A percentile compares a stretch with the other conserved stretches of the same genome.
Conservation (phyloP, 495 filamentous ascomycete species). For the Tuber magnatum region DNA sequence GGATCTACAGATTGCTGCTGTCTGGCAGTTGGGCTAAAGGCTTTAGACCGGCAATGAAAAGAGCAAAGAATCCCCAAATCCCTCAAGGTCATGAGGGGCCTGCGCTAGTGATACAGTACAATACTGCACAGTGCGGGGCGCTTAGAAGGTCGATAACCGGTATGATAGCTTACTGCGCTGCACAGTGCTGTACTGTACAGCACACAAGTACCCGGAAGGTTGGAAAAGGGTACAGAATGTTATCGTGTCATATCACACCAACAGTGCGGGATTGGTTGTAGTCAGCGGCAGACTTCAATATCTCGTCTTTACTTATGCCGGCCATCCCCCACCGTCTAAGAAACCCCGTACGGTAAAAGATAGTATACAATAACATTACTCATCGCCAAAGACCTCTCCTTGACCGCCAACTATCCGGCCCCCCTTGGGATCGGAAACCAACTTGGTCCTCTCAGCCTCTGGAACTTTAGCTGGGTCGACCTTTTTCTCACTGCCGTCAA, state of each 20-base stretch:
- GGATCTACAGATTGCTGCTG: too few species aligned
- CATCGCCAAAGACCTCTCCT: constrained; percentile 34
- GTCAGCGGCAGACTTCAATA: not conserved
- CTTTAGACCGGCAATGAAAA: too few species aligned
- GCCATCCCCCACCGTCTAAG: not conserved
- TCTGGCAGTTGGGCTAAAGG: too few species aligned
- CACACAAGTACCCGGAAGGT: not conserved
- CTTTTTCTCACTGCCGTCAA: constrained; percentile 23
- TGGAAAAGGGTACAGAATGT: not conserved
- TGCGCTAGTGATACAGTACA: too few species aligned
- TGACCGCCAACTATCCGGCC: constrained; percentile 15
- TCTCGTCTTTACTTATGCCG: not conserved
- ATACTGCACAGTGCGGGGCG: not conserved
- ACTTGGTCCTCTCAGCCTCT: constrained; percentile 7
- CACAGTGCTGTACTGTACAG: too few species aligned
- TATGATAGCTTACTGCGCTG: too few species aligned
- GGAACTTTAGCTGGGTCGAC: constrained; percentile 4
- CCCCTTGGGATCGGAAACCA: constrained; percentile 5
- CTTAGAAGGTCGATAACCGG: not conserved
- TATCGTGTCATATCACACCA: not conserved
- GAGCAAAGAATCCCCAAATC: too few species aligned
- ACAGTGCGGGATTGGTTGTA: not conserved
- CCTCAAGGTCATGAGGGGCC: too few species aligned
- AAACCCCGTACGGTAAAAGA: not conserved
- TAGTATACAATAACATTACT: constrained; percentile 15